Evolutionary conservation across 2,329 filamentous ascomycete genomes (phyloP).

Genomic region (Aspergillus puulaauensis): DNA sequence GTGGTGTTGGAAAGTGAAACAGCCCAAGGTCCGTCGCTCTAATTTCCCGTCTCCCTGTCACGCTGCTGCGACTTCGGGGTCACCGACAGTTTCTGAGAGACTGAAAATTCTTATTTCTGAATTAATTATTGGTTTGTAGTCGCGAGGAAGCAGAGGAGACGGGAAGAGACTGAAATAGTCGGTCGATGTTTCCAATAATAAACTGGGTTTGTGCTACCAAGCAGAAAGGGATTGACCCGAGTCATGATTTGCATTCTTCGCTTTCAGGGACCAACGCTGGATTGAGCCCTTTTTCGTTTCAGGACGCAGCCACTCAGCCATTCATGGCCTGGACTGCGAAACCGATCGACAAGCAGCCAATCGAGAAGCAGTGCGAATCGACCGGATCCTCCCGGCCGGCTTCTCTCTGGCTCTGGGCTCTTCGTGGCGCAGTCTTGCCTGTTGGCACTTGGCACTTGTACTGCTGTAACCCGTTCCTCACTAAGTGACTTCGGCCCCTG

Average conservation of each 20-base stretch:
- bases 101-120: background rate
- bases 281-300: background rate
- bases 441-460: background rate
- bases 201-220: background rate
- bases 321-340: background rate
- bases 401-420: background rate
- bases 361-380: background rate
- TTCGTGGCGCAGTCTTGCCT: background rate
- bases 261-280: background rate
- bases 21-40: background rate
- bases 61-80: background rate
- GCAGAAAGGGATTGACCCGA: background rate
- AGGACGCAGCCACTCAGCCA: background rate
- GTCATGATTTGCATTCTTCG: too few species aligned
- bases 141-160: background rate
- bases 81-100: background rate
- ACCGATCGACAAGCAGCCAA: background rate
- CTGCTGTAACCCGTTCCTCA: background rate
- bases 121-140: background rate
- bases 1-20: background rate
- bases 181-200: background rate
- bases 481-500: background rate
- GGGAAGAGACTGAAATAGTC: background rate
- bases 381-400: conserved; percentile 1
- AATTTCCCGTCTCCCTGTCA: background rate